Evolutionary conservation across 768 basidiomycete species (phyloP), one percentile per base, ranked within the genome.

Genomic region (Xerocomus spinulosus): DNA sequence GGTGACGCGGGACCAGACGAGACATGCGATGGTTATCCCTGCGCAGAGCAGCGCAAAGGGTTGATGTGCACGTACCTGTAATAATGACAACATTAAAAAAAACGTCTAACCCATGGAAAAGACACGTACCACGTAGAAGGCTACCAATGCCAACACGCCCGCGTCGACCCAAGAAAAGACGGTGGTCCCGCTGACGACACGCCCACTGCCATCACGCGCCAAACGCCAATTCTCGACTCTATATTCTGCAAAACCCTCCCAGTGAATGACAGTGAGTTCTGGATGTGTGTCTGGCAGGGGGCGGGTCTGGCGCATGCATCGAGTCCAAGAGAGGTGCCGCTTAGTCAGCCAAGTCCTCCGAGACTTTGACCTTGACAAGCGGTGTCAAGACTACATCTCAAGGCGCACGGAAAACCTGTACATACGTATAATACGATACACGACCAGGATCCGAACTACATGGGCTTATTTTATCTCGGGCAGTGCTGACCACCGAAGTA

Each of bases 181-280:
- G 10, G 56, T 61, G 34, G 68, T 63, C 14, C 66, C 57, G 14
- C 51, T 51, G 17, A 73, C 49, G 26, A 71, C 50, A 34, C 49
- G 61, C 13, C 69, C 60, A 44, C 62, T 71, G 1, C 74, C 74
- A 57, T 75, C 67, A 24, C 71, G 73, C 32, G 69, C 67, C 24
- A 77, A 51, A 13, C 64, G 73, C 72, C 71, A 72, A 48, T 81
- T 76, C 49, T 81, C 77, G 21, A 87, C 70, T 42, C 79, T 73
- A 50, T 82, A 86, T 60, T 88, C 85, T 40, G 67, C 68, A 59
- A 71, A 81, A 15, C 72, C 76, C 32, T 70, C 68, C 52, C 64
- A 69, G 30, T 72, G 63, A 37, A 74, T 56, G 33, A 83, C 57
- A 7, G 70, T 68, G 50, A 85, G 70, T 57, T 86, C 77, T 42